Conservation (phyloP, 108 stramenopile genomes). For the Cyclotella atomus region DNA sequence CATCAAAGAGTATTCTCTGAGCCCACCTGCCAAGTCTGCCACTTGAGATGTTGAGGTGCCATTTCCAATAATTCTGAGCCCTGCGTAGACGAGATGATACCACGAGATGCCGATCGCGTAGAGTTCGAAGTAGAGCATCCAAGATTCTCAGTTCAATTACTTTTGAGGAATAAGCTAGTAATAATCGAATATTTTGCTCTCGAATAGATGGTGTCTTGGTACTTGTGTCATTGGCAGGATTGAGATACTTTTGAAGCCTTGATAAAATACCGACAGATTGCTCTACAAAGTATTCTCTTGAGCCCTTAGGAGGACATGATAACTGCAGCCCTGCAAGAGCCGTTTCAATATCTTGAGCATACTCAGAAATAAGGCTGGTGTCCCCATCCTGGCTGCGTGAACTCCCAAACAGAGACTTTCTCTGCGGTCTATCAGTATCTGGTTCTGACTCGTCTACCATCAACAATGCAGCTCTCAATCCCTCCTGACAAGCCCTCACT, state of each 20-base stretch:
- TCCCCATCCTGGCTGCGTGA: slow-evolving; percentile 49
- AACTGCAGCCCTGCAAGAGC: slow-evolving; percentile 33
- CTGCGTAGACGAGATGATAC: slow-evolving; percentile 60
- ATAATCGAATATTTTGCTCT: slow-evolving; percentile 28
- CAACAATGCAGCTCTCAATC: slow-evolving; percentile 25
- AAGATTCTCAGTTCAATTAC: slow-evolving; percentile 58
- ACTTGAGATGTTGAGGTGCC: slow-evolving; percentile 49
- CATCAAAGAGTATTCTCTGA: neutral
- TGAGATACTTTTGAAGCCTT: slow-evolving; percentile 24
- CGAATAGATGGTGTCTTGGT: slow-evolving; percentile 19
- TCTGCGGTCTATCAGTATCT: neutral
- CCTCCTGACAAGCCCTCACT: slow-evolving; percentile 48
- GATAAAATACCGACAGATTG: slow-evolving; percentile 32
- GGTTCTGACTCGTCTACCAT: neutral
- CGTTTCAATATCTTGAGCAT: slow-evolving; percentile 19
- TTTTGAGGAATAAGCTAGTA: slow-evolving; percentile 35
- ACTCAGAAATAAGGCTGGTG: slow-evolving; percentile 1
- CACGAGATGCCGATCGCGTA: slow-evolving; percentile 70
- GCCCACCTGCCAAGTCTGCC: slow-evolving; percentile 19
- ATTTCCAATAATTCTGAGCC: slow-evolving; percentile 67
- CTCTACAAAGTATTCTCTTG: slow-evolving; percentile 41
- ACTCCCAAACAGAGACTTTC: neutral
- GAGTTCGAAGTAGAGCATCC: slow-evolving; percentile 68
- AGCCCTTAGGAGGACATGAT: slow-evolving; percentile 37
- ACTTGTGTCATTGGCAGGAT: neutral